A percentile compares a stretch with the other conserved stretches of the same genome.
Evolutionary conservation across 495 filamentous ascomycete species (phyloP).

Genomic region (Podospora australis): DNA sequence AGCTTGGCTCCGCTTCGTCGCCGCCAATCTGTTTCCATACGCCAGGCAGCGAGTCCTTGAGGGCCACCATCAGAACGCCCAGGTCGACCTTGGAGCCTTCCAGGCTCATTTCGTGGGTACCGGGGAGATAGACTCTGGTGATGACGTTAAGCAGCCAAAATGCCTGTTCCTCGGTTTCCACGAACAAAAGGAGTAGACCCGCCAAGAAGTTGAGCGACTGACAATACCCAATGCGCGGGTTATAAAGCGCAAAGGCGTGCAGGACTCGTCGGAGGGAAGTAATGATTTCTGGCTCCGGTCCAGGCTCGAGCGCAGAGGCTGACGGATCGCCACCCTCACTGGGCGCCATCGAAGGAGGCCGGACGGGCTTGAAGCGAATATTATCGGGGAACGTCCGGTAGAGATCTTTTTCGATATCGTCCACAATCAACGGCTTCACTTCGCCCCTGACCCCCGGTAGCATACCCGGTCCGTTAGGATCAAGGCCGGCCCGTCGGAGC

Average conservation of each 20-base stretch:
- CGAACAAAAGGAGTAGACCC: constrained; percentile 89
- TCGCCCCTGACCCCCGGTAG: constrained; percentile 26
- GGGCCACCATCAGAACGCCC: constrained; percentile 79
- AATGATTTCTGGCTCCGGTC: constrained; percentile 70
- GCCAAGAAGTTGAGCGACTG: constrained; percentile 96
- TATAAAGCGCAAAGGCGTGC: constrained; percentile 82
- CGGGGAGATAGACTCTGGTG: constrained; percentile 79
- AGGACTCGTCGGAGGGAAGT: constrained; percentile 76
- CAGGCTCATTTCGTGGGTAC: constrained; percentile 85
- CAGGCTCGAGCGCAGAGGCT: constrained; percentile 17
- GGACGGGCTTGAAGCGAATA: constrained; percentile 70
- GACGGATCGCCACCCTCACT: neutral
- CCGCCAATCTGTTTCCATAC: constrained; percentile 86
- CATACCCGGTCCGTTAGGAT: constrained; percentile 13
- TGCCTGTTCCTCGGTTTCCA: constrained; percentile 77
- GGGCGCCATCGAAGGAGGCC: constrained; percentile 4
- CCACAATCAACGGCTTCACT: constrained; percentile 64
- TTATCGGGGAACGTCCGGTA: constrained; percentile 97
- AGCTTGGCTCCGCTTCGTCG: constrained; percentile 53
- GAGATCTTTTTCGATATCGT: constrained; percentile 91
- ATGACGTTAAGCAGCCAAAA: constrained; percentile 96
- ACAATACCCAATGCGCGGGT: constrained; percentile 87
- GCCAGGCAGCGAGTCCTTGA: constrained; percentile 76
- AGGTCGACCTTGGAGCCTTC: constrained; percentile 94
- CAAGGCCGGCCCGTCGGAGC: constrained; percentile 39